phyloP scores from a whole-genome alignment of 1,284 basidiomycete species.

The Bondarzewia mesenterica region DNA sequence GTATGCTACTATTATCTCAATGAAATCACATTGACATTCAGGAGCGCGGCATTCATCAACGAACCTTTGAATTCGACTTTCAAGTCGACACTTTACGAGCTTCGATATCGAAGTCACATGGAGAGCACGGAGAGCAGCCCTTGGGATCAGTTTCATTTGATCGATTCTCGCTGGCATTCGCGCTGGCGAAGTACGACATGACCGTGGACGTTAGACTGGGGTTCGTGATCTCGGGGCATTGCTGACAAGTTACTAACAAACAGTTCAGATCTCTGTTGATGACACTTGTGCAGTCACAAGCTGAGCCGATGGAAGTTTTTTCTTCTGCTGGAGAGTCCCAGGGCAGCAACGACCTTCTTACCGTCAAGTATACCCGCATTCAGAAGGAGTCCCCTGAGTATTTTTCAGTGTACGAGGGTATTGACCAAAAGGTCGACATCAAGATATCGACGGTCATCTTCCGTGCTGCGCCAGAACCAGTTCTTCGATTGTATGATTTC shows the following conservation, averaged over 20 bases:
- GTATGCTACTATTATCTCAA: background rate
- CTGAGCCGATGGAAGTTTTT: slow-evolving; percentile 61
- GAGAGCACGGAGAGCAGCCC: slow-evolving; percentile 55
- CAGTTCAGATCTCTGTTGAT: slow-evolving; percentile 53
- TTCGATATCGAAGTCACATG: slow-evolving; percentile 66
- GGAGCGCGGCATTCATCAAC: slow-evolving; percentile 66
- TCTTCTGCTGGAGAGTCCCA: slow-evolving; percentile 56
- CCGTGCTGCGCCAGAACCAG: slow-evolving; percentile 85
- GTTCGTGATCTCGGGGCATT: slow-evolving; percentile 30
- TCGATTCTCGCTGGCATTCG: slow-evolving; percentile 72
- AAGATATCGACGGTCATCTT: slow-evolving; percentile 92
- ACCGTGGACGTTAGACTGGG: slow-evolving; percentile 80
- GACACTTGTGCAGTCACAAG: slow-evolving; percentile 60
- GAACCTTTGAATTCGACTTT: slow-evolving; percentile 86
- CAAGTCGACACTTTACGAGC: slow-evolving; percentile 85
- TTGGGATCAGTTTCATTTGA: slow-evolving; percentile 81
- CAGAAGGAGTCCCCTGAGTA: slow-evolving; percentile 88
- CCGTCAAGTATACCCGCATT: slow-evolving; percentile 77
- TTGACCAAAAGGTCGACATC: slow-evolving; percentile 86
- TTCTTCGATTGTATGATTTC: slow-evolving; percentile 92
- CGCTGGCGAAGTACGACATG: slow-evolving; percentile 81
- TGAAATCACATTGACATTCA: slow-evolving; percentile 14
- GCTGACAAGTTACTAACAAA: slow-evolving; percentile 3
- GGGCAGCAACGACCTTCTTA: slow-evolving; percentile 67
- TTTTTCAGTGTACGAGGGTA: slow-evolving; percentile 73